A percentile compares a stretch with the other conserved stretches of the same genome.
Conservation (phyloP, 2,329 filamentous ascomycete species). For the Botrytis paeoniae region DNA sequence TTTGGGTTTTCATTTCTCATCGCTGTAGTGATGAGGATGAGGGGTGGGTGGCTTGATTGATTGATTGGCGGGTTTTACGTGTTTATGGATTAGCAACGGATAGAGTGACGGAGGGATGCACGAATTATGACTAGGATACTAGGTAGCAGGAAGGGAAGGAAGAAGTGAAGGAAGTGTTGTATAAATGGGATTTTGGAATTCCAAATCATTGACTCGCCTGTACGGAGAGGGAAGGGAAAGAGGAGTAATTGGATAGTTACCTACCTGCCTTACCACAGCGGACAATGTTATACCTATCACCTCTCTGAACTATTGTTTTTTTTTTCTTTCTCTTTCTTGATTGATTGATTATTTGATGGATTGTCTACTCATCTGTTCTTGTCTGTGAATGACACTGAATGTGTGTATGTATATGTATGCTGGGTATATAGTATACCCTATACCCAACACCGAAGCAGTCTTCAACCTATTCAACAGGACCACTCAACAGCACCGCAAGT, state of each 20-base stretch:
- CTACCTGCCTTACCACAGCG: neutral
- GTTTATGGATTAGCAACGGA: neutral
- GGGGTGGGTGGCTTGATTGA: neutral
- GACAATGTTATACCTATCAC: slow-evolving; percentile 1
- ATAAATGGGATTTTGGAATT: neutral
- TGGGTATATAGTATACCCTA: too few species aligned
- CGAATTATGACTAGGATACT: slow-evolving; percentile 11
- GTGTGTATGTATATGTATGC: too few species aligned
- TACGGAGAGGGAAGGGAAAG: too few species aligned
- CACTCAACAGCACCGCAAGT: too few species aligned
- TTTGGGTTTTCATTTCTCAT: neutral
- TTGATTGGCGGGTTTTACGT: neutral
- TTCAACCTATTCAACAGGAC: too few species aligned
- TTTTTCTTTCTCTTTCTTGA: too few species aligned
- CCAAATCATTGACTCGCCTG: neutral
- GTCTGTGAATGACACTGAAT: too few species aligned
- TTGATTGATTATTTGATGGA: too few species aligned
- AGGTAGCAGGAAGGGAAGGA: neutral
- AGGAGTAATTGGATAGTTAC: neutral
- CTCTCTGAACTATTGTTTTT: neutral
- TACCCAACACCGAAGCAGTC: too few species aligned
- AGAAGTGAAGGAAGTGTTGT: neutral
- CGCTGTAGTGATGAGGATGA: neutral
- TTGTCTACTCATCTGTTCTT: too few species aligned
- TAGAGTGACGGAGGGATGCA: neutral